Evolutionary conservation across 306 rosid species (phyloP).

Genomic region (Acmispon strigosus): DNA sequence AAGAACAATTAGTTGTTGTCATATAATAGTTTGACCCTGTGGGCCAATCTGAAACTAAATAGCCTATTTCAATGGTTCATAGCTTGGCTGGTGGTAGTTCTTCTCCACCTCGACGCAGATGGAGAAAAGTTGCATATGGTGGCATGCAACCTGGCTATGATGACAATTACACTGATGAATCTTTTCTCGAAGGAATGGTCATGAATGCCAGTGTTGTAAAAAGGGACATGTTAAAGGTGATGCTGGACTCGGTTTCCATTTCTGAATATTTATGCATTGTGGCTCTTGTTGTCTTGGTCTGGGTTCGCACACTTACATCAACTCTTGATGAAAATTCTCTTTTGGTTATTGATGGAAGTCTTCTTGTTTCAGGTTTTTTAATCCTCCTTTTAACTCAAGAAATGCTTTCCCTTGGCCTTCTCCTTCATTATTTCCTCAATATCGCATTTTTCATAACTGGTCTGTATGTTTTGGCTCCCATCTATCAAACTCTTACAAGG

Average conservation of each 20-base stretch:
- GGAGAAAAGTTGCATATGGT: constrained; percentile 94
- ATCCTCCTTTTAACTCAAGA: constrained; percentile 71
- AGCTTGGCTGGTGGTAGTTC: constrained; percentile 20
- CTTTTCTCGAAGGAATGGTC: constrained; percentile 86
- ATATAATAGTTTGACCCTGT: neutral
- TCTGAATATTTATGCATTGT: constrained; percentile 86
- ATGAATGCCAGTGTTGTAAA: constrained; percentile 85
- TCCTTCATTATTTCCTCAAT: constrained; percentile 64
- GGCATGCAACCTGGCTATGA: constrained; percentile 93
- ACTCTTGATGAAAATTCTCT: constrained; percentile 68
- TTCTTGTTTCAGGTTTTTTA: constrained; percentile 70
- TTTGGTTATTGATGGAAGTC: constrained; percentile 57
- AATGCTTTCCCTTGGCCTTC: constrained; percentile 63
- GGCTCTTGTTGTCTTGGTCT: constrained; percentile 74
- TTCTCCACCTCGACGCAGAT: constrained; percentile 36
- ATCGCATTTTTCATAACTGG: constrained; percentile 67
- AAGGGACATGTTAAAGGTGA: constrained; percentile 78
- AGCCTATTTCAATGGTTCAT: constrained; percentile 31
- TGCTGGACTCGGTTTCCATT: constrained; percentile 79
- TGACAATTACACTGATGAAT: constrained; percentile 78
- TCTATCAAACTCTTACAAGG: constrained; percentile 85
- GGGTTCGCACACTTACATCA: constrained; percentile 69
- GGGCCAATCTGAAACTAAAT: constrained; percentile 10
- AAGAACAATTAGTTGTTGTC: constrained; percentile 1
- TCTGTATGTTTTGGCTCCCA: constrained; percentile 77